Evolutionary conservation across 108 stramenopile genomes (phyloP).

Genomic region (Cyclotella choctawhatcheeana): DNA sequence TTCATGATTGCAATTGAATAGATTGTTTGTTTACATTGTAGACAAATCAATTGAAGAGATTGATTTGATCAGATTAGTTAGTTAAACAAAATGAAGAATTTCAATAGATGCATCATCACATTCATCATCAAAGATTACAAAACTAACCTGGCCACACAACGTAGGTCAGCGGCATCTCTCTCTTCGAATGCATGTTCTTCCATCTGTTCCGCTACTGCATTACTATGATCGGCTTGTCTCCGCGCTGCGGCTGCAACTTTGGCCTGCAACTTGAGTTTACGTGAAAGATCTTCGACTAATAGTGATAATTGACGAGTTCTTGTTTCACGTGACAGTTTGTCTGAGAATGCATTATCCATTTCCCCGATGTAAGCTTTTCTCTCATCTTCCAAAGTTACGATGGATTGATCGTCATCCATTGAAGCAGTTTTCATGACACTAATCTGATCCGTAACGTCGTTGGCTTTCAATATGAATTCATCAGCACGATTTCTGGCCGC

Average conservation of each 20-base stretch:
- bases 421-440: slow-evolving; percentile 39
- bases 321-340: slow-evolving; percentile 44
- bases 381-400: slow-evolving; percentile 43
- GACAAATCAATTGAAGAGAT: too few relatives aligned
- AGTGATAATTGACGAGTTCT: slow-evolving; percentile 34
- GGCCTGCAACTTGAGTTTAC: slow-evolving; percentile 62
- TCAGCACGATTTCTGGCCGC: slow-evolving; percentile 50
- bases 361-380: slow-evolving; percentile 34
- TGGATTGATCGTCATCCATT: slow-evolving; percentile 54
- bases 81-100: too few relatives aligned
- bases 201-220: slow-evolving; percentile 69
- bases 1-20: too few relatives aligned
- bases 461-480: slow-evolving; percentile 55
- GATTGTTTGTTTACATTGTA: too few relatives aligned
- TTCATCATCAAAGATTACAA: too few relatives aligned
- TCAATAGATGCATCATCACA: too few relatives aligned
- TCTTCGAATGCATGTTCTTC: slow-evolving; percentile 86
- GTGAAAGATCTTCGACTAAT: slow-evolving; percentile 61
- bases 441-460: slow-evolving; percentile 69
- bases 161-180: slow-evolving; percentile 77
- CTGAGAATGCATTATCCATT: slow-evolving; percentile 49
- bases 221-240: slow-evolving; percentile 66
- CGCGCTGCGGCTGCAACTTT: slow-evolving; percentile 65
- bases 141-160: slow-evolving; percentile 65
- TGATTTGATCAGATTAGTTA: too few relatives aligned